A percentile compares a stretch with the other conserved stretches of the same genome.
Conservation (phyloP, 345 rosid species). For the Arabidopsis suecica region DNA sequence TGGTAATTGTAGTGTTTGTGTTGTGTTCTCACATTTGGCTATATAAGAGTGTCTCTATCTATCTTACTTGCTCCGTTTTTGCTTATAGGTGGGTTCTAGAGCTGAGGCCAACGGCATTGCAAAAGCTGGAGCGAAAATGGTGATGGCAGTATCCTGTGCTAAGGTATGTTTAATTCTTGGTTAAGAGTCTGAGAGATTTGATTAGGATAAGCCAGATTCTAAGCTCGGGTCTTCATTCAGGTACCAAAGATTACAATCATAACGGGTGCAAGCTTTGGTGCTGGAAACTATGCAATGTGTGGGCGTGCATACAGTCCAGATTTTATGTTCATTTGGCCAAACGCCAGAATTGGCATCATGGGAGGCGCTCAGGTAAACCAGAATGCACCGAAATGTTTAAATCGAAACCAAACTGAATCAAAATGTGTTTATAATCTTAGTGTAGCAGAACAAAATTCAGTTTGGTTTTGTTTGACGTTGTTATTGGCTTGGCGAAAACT, state of each 20-base stretch:
- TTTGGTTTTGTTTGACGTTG: not conserved
- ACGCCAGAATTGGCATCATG: conserved; percentile 93
- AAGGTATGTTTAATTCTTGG: conserved; percentile 54
- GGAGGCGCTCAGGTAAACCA: conserved; percentile 88
- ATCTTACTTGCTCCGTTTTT: conserved; percentile 5
- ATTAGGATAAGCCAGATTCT: not conserved
- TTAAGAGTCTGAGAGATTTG: not conserved
- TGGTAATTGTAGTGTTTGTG: conserved; percentile 54
- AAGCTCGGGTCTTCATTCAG: conserved; percentile 47
- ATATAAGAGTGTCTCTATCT: not conserved
- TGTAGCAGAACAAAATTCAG: not conserved
- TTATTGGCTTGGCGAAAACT: conserved; percentile 1
- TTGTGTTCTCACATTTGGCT: conserved; percentile 10
- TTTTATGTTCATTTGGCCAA: conserved; percentile 97
- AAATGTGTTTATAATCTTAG: not conserved
- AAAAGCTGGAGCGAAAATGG: conserved; percentile 98
- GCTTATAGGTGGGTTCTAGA: conserved; percentile 87
- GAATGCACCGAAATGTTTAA: not conserved
- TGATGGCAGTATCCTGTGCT: conserved; percentile 98
- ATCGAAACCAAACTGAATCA: not conserved
- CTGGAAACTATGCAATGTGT: conserved; percentile 98
- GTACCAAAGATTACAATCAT: conserved; percentile 89
- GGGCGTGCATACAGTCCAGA: conserved; percentile 93
- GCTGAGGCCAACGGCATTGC: conserved; percentile 98
- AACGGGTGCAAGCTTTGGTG: conserved; percentile 96